phyloP scores from a whole-genome alignment of 495 filamentous ascomycete species.

The Venustampulla echinocandica region DNA sequence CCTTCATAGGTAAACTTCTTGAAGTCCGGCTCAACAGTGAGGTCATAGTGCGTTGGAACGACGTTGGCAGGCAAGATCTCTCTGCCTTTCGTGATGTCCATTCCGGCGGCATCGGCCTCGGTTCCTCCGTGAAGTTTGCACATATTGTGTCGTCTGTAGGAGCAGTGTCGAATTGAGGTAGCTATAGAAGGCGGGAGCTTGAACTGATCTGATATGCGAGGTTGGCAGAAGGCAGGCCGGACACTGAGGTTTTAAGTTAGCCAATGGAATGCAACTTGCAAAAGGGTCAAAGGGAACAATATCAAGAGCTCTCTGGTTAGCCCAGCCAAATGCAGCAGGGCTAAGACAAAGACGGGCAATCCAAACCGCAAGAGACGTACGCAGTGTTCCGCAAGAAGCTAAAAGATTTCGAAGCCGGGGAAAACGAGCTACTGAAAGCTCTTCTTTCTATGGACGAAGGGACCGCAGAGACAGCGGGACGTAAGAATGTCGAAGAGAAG shows the following conservation, averaged over 20 bases:
- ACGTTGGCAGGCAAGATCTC: slow-evolving; percentile 58
- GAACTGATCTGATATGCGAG: slow-evolving; percentile 8
- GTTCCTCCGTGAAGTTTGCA: slow-evolving; percentile 36
- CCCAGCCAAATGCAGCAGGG: no score
- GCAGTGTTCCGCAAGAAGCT: slow-evolving; percentile 1
- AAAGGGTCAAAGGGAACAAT: no score
- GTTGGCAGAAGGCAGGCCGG: slow-evolving; percentile 2
- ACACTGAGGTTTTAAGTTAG: slow-evolving; percentile 5
- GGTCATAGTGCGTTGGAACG: slow-evolving; percentile 58
- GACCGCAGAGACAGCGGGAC: slow-evolving; percentile 12
- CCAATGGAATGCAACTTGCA: background rate
- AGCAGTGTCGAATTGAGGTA: slow-evolving; percentile 35
- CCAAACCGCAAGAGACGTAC: slow-evolving; percentile 7
- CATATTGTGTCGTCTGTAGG: slow-evolving; percentile 48
- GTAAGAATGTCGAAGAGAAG: slow-evolving; percentile 14
- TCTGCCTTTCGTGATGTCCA: slow-evolving; percentile 39
- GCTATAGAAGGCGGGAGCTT: slow-evolving; percentile 13
- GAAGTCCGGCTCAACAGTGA: slow-evolving; percentile 67
- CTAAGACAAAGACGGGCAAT: no score
- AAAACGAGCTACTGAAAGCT: slow-evolving; percentile 15
- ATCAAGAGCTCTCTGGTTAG: no score
- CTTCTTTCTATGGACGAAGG: slow-evolving; percentile 13
- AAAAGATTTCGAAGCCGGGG: slow-evolving; percentile 7
- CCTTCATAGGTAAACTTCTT: slow-evolving; percentile 62
- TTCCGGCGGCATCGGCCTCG: slow-evolving; percentile 35